phyloP scores from a whole-genome alignment of 768 basidiomycete genomes.

The Cystobasidium tubakii region DNA sequence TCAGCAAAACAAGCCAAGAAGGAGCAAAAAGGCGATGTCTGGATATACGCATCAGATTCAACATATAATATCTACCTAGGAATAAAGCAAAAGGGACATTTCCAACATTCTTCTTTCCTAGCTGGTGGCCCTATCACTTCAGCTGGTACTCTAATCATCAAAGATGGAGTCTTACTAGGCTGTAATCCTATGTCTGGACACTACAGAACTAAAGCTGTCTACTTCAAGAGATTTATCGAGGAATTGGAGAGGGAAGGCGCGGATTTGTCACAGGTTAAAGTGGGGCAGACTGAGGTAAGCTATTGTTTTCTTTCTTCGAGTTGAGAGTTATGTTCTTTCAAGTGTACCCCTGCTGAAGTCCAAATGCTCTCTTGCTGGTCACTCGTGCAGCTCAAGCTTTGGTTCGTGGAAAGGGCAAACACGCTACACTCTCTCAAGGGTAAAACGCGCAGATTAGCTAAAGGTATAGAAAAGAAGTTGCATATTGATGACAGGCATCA shows the following conservation, averaged over 20 bases:
- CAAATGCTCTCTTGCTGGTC: no score
- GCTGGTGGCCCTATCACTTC: constrained; percentile 31
- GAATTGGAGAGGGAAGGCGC: constrained; percentile 21
- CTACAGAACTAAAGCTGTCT: constrained; percentile 29
- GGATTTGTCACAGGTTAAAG: constrained; percentile 26
- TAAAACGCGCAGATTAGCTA: constrained; percentile 4
- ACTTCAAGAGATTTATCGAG: constrained; percentile 19
- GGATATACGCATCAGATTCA: constrained; percentile 32
- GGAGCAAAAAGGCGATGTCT: constrained; percentile 30
- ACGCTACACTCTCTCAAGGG: constrained; percentile 26
- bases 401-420: constrained; percentile 28
- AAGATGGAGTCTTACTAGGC: constrained; percentile 2
- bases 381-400: constrained; percentile 30
- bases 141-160: constrained; percentile 26
- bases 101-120: constrained; percentile 30
- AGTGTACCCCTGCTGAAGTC: no score
- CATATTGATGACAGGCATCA: constrained; percentile 15
- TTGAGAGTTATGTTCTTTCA: no score
- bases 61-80: constrained; percentile 28
- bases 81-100: constrained; percentile 21
- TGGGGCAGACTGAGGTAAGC: constrained; percentile 21
- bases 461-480: constrained; percentile 12
- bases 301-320: no score
- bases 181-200: constrained; percentile 31
- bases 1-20: background rate